A percentile compares a stretch with the other conserved stretches of the same genome.
These are phyloP conservation scores for Strombidium stylifer DNA, from an alignment of 73 alveolate genomes.

Conservation along the genomic window DNA sequence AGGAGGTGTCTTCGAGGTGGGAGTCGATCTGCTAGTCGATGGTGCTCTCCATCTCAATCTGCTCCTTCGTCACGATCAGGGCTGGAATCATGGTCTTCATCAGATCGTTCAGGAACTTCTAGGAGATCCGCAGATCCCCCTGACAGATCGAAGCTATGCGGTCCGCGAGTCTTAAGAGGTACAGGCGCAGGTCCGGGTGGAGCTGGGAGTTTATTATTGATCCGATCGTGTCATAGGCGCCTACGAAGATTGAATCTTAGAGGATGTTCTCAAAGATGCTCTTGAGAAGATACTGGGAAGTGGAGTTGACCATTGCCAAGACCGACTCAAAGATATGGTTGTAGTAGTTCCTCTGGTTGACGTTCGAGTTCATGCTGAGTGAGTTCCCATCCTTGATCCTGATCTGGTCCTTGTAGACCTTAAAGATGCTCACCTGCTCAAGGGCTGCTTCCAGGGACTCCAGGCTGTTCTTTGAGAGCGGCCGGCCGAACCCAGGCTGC, in stretches of 20 bases:
- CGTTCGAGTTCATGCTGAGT: background rate
- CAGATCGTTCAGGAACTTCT: constrained; percentile 23
- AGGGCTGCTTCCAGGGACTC: too few relatives aligned
- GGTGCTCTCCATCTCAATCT: too few relatives aligned
- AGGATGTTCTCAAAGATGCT: constrained; percentile 45
- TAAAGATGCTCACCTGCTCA: too few relatives aligned
- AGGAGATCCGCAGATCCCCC: constrained; percentile 51
- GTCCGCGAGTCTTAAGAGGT: constrained; percentile 55
- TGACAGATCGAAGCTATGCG: constrained; percentile 57
- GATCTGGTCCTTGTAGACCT: too few relatives aligned
- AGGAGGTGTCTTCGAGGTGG: too few relatives aligned
- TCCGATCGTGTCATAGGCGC: too few relatives aligned
- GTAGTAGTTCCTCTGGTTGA: constrained; percentile 24
- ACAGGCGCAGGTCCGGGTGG: constrained; percentile 60
- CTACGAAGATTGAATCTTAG: constrained; percentile 28
- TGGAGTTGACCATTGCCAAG: constrained; percentile 44
- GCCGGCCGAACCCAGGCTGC: too few relatives aligned
- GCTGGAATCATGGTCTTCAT: constrained; percentile 12
- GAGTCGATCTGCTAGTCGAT: too few relatives aligned
- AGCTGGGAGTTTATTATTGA: too few relatives aligned
- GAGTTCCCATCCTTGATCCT: constrained; percentile 13
- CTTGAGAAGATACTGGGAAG: constrained; percentile 47
- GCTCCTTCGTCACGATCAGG: constrained; percentile 3
- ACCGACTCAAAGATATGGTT: constrained; percentile 63
- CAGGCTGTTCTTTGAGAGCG: too few relatives aligned